phyloP scores from a whole-genome alignment of 306 rosid species.

The Cucurbita pepo region DNA sequence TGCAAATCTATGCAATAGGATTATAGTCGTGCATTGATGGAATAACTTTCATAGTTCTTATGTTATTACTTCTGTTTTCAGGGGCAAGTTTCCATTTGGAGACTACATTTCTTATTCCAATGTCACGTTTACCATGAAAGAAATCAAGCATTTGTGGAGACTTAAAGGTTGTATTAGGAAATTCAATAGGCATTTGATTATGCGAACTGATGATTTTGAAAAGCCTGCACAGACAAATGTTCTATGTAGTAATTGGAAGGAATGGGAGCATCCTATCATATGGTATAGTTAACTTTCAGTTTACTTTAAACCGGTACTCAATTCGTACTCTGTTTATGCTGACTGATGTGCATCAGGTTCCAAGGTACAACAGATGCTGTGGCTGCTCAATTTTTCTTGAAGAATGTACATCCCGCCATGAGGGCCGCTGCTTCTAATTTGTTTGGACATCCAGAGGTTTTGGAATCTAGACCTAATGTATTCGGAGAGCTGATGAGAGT shows the following conservation, averaged over 20 bases:
- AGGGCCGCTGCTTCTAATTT: slow-evolving; percentile 57
- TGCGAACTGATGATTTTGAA: slow-evolving; percentile 89
- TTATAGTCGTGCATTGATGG: neutral
- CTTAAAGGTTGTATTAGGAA: slow-evolving; percentile 51
- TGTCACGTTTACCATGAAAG: slow-evolving; percentile 70
- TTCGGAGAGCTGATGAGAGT: slow-evolving; percentile 91
- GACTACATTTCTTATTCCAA: slow-evolving; percentile 71
- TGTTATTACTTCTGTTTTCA: slow-evolving; percentile 24
- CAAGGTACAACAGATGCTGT: slow-evolving; percentile 86
- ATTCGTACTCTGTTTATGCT: slow-evolving; percentile 13
- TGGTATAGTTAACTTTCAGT: slow-evolving; percentile 36
- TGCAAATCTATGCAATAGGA: neutral
- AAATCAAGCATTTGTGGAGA: slow-evolving; percentile 90
- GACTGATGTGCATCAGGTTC: slow-evolving; percentile 48
- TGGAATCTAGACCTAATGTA: slow-evolving; percentile 62
- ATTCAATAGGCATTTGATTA: slow-evolving; percentile 48
- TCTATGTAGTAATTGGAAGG: slow-evolving; percentile 81
- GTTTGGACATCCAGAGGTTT: slow-evolving; percentile 56
- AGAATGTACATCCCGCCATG: slow-evolving; percentile 71
- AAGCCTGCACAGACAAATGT: slow-evolving; percentile 75
- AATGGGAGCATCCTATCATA: slow-evolving; percentile 85
- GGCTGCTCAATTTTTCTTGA: slow-evolving; percentile 84
- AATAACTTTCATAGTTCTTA: slow-evolving; percentile 10
- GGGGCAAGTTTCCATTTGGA: slow-evolving; percentile 80
- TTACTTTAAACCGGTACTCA: neutral